Percentiles rank a stretch among this genome's conserved stretches.
These are phyloP conservation scores for Kodamaea nitidulidarum DNA, from an alignment of 805 yeast genomes.

Conservation along the genomic window DNA sequence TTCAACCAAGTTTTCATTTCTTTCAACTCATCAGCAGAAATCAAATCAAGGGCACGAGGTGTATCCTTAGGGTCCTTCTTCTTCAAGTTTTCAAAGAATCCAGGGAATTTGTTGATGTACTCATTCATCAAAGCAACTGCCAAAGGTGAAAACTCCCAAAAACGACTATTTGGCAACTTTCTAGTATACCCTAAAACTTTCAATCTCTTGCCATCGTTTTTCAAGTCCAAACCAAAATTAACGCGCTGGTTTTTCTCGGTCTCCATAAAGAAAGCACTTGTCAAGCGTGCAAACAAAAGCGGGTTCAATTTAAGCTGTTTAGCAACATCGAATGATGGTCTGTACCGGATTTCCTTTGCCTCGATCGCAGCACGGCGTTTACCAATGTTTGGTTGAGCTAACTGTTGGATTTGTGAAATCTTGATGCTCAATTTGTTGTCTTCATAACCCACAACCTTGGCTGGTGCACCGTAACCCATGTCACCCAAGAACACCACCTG, in stretches of 20 bases:
- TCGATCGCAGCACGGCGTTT: slow-evolving; percentile 56
- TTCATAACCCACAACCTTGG: slow-evolving; percentile 59
- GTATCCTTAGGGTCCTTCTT: slow-evolving; percentile 24
- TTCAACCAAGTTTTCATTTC: slow-evolving; percentile 47
- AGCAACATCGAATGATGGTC: slow-evolving; percentile 62
- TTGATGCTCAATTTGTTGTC: slow-evolving; percentile 49
- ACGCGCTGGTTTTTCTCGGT: slow-evolving; percentile 43
- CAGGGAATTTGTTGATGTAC: slow-evolving; percentile 60
- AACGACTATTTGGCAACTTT: slow-evolving; percentile 47
- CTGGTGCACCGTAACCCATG: slow-evolving; percentile 82
- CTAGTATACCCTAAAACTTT: slow-evolving; percentile 88
- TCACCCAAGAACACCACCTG: slow-evolving; percentile 79
- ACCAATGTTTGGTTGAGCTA: slow-evolving; percentile 65
- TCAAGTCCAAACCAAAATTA: slow-evolving; percentile 80
- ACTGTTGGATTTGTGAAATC: slow-evolving; percentile 33
- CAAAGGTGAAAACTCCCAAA: slow-evolving; percentile 79
- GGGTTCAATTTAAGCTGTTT: slow-evolving; percentile 54
- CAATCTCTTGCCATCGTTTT: slow-evolving; percentile 71
- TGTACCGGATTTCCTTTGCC: slow-evolving; percentile 50
- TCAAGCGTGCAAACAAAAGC: slow-evolving; percentile 67
- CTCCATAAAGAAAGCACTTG: slow-evolving; percentile 65
- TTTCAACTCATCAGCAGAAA: slow-evolving; percentile 42
- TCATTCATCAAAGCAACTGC: slow-evolving; percentile 64
- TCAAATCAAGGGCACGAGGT: slow-evolving; percentile 36
- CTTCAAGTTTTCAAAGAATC: slow-evolving; percentile 45